Evolutionary conservation across 2,329 filamentous ascomycete genomes (phyloP).

Genomic region (Emydomyces testavorans): DNA sequence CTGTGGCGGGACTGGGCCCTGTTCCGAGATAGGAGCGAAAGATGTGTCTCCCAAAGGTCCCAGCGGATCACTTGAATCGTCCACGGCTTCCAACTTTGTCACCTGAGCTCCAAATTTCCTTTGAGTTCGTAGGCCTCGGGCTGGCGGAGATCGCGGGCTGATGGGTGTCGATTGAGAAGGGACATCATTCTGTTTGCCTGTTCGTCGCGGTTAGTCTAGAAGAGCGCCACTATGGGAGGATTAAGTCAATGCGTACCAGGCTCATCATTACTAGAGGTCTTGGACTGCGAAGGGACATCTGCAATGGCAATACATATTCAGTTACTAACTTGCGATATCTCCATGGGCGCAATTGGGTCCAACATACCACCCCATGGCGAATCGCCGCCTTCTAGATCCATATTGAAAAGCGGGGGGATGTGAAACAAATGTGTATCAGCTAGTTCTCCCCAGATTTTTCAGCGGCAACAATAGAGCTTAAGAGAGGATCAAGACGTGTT

Average conservation of each 20-base stretch:
- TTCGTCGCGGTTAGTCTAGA: not conserved
- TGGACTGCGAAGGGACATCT: constrained; percentile 40
- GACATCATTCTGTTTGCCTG: constrained; percentile 5
- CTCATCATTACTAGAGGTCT: constrained; percentile 21
- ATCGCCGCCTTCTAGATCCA: constrained; percentile 36
- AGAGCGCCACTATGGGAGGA: not conserved
- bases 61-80: constrained; percentile 50
- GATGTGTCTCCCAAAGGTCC: constrained; percentile 46
- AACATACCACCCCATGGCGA: constrained; percentile 41
- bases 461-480: not conserved
- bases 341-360: constrained; percentile 14
- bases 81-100: constrained; percentile 52
- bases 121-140: constrained; percentile 42
- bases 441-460: not conserved
- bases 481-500: not conserved
- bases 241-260: constrained; percentile 15
- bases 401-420: constrained; percentile 14
- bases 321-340: not conserved
- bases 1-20: constrained; percentile 47
- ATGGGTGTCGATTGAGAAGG: constrained; percentile 27
- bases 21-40: constrained; percentile 34
- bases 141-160: constrained; percentile 38
- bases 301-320: constrained; percentile 11
- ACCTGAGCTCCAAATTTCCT: constrained; percentile 50
- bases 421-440: not conserved